These are phyloP conservation scores for Tolypocladium ovalisporum DNA, from an alignment of 2,329 filamentous ascomycete genomes.

Conservation along the genomic window DNA sequence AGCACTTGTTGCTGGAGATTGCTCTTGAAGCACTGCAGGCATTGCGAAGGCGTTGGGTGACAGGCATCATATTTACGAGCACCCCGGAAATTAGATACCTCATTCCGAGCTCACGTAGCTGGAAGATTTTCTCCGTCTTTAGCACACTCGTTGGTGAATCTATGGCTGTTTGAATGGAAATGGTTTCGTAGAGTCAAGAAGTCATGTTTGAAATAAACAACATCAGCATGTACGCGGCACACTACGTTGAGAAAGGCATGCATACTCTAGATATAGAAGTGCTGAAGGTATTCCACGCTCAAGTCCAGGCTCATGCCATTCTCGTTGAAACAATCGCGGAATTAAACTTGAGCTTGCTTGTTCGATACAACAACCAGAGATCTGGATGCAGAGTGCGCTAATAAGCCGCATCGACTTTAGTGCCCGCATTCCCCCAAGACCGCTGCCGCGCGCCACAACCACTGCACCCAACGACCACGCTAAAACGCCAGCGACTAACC, in stretches of 20 bases:
- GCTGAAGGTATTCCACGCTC: too few relatives aligned
- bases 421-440: background rate
- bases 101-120: background rate
- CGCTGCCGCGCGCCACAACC: too few relatives aligned
- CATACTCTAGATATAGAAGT: too few relatives aligned
- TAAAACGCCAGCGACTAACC: background rate
- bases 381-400: background rate
- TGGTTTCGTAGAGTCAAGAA: background rate
- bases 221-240: background rate
- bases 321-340: too few relatives aligned
- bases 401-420: background rate
- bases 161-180: background rate
- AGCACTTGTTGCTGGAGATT: background rate
- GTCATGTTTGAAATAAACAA: background rate
- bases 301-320: too few relatives aligned
- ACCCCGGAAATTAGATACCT: background rate
- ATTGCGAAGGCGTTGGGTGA: background rate
- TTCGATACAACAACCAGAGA: too few relatives aligned
- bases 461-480: background rate
- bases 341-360: background rate
- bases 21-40: background rate
- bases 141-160: background rate
- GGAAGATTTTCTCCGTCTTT: background rate
- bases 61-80: background rate
- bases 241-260: too few relatives aligned